These are phyloP conservation scores for Alternaria sp. DNA, from an alignment of 2,329 filamentous ascomycete species.

Conservation along the genomic window DNA sequence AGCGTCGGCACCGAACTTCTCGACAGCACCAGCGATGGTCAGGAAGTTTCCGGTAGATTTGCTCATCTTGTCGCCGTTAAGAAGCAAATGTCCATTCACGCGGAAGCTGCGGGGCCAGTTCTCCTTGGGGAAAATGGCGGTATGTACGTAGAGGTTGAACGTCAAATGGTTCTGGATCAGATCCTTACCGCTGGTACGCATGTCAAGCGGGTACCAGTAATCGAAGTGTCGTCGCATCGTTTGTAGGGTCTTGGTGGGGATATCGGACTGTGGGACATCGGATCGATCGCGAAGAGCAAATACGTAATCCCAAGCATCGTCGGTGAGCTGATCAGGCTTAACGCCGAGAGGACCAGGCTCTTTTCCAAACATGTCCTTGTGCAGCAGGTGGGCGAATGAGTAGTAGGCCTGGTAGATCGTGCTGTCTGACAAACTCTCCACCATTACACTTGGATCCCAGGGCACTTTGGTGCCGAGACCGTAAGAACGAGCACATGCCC, in stretches of 20 bases:
- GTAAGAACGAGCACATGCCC: conserved; percentile 92
- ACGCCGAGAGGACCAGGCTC: conserved; percentile 58
- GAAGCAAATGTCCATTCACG: conserved; percentile 88
- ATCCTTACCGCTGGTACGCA: conserved; percentile 86
- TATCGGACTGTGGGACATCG: conserved; percentile 73
- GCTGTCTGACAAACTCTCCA: conserved; percentile 90
- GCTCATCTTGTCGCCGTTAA: conserved; percentile 98
- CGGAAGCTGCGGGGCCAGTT: conserved; percentile 90
- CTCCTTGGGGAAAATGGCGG: conserved; percentile 84
- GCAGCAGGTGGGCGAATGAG: conserved; percentile 70
- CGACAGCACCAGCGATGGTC: conserved; percentile 82
- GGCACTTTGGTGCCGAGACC: conserved; percentile 93
- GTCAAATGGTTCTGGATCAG: conserved; percentile 81
- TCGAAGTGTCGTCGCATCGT: conserved; percentile 90
- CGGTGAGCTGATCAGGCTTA: conserved; percentile 84
- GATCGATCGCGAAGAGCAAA: conserved; percentile 81
- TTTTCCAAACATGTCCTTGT: conserved; percentile 86
- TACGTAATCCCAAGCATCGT: conserved; percentile 96
- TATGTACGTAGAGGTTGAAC: conserved; percentile 93
- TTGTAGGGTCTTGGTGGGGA: conserved; percentile 76
- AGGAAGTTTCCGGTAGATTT: conserved; percentile 98
- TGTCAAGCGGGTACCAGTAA: conserved; percentile 95
- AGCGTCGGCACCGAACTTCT: conserved; percentile 95
- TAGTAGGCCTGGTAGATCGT: conserved; percentile 87
- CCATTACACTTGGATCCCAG: conserved; percentile 89